These are phyloP conservation scores for Coemansia reversa DNA, from an alignment of 192 early-diverging fungal species.

Conservation along the genomic window DNA sequence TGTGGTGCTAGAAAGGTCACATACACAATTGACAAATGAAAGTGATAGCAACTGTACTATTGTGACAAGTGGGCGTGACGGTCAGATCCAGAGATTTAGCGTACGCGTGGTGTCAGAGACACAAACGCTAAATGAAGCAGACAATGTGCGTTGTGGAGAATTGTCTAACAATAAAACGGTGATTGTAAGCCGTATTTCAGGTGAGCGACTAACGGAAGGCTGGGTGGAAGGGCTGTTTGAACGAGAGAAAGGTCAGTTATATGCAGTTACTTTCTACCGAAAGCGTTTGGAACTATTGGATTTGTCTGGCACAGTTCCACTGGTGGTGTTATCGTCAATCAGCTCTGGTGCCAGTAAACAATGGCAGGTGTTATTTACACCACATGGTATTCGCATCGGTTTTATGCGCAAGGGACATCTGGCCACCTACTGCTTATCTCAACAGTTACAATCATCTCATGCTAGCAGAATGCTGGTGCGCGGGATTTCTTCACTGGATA, in stretches of 20 bases:
- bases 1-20: neutral
- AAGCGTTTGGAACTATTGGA: constrained; percentile 74
- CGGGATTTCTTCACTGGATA: constrained; percentile 26
- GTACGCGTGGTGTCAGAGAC: neutral
- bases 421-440: constrained; percentile 46
- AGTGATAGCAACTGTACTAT: neutral
- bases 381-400: constrained; percentile 50
- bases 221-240: constrained; percentile 65
- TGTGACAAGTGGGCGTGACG: constrained; percentile 27
- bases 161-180: neutral
- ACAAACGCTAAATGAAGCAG: neutral
- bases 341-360: constrained; percentile 74
- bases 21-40: neutral
- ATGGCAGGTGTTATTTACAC: constrained; percentile 65
- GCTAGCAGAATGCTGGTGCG: neutral
- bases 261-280: constrained; percentile 71
- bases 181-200: neutral
- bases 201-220: constrained; percentile 71
- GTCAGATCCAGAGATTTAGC: neutral
- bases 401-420: constrained; percentile 49
- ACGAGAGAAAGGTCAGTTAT: constrained; percentile 53
- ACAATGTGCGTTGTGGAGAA: neutral
- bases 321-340: constrained; percentile 64
- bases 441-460: neutral
- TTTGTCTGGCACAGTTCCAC: constrained; percentile 55